Base-by-base conservation (phyloP, 257 asterid genomes). In the Jasminum sambac region DNA sequence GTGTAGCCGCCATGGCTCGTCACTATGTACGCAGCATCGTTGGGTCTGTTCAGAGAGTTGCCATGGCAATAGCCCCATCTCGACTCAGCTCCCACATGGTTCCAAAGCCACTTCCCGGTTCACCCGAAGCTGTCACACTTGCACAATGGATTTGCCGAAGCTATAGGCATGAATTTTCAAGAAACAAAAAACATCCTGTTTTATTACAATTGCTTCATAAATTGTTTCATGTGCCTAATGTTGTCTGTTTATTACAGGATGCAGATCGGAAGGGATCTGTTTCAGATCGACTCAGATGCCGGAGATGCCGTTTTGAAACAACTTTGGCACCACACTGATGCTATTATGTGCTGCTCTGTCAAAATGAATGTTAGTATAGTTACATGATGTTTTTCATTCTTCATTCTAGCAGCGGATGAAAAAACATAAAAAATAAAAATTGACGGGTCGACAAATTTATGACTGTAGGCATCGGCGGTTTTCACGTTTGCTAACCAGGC, bases 1-100 rank as follows among this genome's bases (percentile, higher is more conserved):
- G 90, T 25, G 96, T 95, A 13, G 96, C 95, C 72, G 90, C 85
- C 24, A 95, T 95, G 99, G 99, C 98, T 42, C 91, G 96, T 25
- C 98, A 95, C 26, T 95, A 95, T 64, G 86, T 95, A 4, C 86
- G 95, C 12, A 85, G 91, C 74, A 88, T 95, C 2, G 96, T 91
- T 37, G 87, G 86, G 57, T 91, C 97, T 0, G 98, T 95, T 44
- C 96, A 91, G 68, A 72, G 97, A 72, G 96, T 95, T 14, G 96
- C 98, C 71, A 85, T 84, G 96, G 96, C 97, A 21, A 88, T 91
- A 24, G 80, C 98, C 36, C 98, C 99, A 0, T 88, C 96, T 37
- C 89, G 64, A 16, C 85, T 84, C 43, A 70, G 81, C 80, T 80
- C 96, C 58, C 76, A 87, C 11, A 25, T 85, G 84, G 82, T 74